Conservation (phyloP, 768 basidiomycete species). For the Tubosaeta sp. region DNA sequence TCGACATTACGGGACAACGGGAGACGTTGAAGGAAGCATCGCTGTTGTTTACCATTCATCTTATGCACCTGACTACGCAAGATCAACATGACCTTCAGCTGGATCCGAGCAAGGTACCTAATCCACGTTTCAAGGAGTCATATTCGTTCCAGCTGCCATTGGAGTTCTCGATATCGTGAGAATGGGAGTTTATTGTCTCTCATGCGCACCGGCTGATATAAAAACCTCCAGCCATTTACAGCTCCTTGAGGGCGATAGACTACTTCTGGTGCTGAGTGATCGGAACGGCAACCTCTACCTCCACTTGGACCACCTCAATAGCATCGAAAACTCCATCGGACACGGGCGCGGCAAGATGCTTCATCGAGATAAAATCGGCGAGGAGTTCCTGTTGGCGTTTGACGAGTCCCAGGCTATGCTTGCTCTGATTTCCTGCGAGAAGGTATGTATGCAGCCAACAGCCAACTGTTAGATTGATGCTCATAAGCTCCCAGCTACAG, state of each 20-base stretch:
- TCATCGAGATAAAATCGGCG: slow-evolving; percentile 44
- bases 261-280: slow-evolving; percentile 40
- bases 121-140: slow-evolving; percentile 23
- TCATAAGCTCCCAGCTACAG: slow-evolving; percentile 25
- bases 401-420: slow-evolving; percentile 51
- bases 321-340: slow-evolving; percentile 34
- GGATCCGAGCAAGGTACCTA: slow-evolving; percentile 16
- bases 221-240: slow-evolving; percentile 32
- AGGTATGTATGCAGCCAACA: slow-evolving; percentile 35
- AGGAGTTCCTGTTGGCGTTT: slow-evolving; percentile 42
- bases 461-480: background rate
- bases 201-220: background rate
- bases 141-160: slow-evolving; percentile 23
- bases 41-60: slow-evolving; percentile 23
- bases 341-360: slow-evolving; percentile 32
- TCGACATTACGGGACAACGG: slow-evolving; percentile 14
- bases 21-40: slow-evolving; percentile 19
- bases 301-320: slow-evolving; percentile 33
- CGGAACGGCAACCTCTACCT: slow-evolving; percentile 30
- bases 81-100: slow-evolving; percentile 30
- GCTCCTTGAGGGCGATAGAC: slow-evolving; percentile 36
- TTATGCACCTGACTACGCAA: slow-evolving; percentile 28
- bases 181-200: background rate
- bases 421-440: slow-evolving; percentile 39
- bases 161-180: slow-evolving; percentile 24